A percentile compares a stretch with the other conserved stretches of the same genome.
Conservation (phyloP, 192 early-diverging fungal genomes). For the Backusella circina region DNA sequence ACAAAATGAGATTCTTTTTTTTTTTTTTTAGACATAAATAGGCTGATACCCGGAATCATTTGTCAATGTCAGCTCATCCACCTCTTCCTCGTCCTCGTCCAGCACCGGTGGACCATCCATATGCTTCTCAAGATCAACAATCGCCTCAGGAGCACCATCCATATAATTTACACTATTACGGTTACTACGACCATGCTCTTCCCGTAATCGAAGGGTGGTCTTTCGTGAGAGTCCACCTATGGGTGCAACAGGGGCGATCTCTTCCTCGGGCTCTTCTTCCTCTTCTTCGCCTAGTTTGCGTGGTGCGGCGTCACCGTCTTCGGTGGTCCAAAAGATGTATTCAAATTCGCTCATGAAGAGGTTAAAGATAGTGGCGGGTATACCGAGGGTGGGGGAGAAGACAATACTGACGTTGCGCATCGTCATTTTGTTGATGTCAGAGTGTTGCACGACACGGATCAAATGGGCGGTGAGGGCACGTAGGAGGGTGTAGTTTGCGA, state of each 20-base stretch:
- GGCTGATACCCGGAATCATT: neutral
- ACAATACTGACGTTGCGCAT: slow-evolving; percentile 95
- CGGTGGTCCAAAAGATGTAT: slow-evolving; percentile 76
- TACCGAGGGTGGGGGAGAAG: slow-evolving; percentile 90
- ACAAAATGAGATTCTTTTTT: neutral
- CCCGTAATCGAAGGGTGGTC: slow-evolving; percentile 19
- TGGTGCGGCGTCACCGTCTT: slow-evolving; percentile 55
- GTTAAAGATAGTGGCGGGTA: slow-evolving; percentile 91
- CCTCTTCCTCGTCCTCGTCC: slow-evolving; percentile 39
- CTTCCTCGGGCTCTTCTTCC: neutral
- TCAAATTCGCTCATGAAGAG: slow-evolving; percentile 90
- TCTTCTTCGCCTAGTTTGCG: slow-evolving; percentile 16
- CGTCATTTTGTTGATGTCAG: slow-evolving; percentile 91
- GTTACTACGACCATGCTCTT: slow-evolving; percentile 35
- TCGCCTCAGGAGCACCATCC: slow-evolving; percentile 37
- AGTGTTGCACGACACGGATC: slow-evolving; percentile 81
- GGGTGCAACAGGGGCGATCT: neutral
- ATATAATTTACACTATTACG: slow-evolving; percentile 46
- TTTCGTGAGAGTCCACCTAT: neutral
- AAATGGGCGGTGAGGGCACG: slow-evolving; percentile 87
- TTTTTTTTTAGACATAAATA: neutral
- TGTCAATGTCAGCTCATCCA: slow-evolving; percentile 31
- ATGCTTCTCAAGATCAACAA: slow-evolving; percentile 38
- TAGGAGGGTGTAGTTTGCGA: slow-evolving; percentile 88
- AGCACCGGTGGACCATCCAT: slow-evolving; percentile 28